Base-by-base conservation (phyloP, 805 yeast species). In the Myxozyma geophila region DNA sequence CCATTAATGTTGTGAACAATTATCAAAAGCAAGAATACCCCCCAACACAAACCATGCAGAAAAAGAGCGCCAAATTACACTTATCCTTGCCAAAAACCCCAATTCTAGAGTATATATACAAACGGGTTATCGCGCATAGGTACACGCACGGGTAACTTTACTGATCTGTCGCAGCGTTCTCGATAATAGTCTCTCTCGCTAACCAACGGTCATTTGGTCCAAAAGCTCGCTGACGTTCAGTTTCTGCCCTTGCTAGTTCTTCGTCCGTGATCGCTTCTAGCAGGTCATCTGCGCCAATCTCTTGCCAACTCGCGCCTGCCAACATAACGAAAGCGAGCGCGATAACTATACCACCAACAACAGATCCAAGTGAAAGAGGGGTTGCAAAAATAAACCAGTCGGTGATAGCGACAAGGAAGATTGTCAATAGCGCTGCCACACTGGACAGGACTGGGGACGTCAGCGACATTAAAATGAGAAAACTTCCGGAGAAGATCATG, bases 361-460 rank as follows among this genome's bases (percentile, higher is more conserved):
- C 66, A 61, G 90, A 95, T 36, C 80, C 82, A 1, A 72, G 46
- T 15, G 85, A 80, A 58, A 90, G 78, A 1, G 74, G 78, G 28
- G 84, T 82, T 4, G 87, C 89, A 76, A 88, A 88, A 9, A 88
- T 69, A 0, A 82, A 59, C 87, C 88, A 89, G 72, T 90, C 96
- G 21, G 85, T 85, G 0, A 89, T 56, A 0, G 96, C 96, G 50
- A 91, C 95, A 58, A 90, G 74, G 66, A 90, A 81, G 21, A 92
- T 91, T 0, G 96, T 89, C 54, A 90, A 80, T 62, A 90, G 77
- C 0, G 91, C 83, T 40, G 87, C 81, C 7, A 83, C 85, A n/a
- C 80, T 74, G 1, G 95, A 88, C 49, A 91, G 78, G 1, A 91
- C 96, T 0, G 97, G 97, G 2, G 89, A 86, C 0, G 97, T 90